Evolutionary conservation across 768 basidiomycete species (phyloP).

Genomic region (Lyophyllum decastes): DNA sequence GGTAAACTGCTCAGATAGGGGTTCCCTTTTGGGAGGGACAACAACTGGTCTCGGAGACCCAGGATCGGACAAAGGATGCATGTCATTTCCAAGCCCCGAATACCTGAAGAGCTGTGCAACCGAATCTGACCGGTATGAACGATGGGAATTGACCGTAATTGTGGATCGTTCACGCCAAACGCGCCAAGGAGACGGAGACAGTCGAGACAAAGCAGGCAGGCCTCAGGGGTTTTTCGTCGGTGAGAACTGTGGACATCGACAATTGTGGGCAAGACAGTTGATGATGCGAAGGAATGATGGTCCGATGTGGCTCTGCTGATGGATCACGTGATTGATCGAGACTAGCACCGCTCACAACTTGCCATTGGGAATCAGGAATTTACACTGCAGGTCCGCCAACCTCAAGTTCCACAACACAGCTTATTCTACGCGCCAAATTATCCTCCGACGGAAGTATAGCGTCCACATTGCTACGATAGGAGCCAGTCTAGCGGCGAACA

Average conservation of each 20-base stretch:
- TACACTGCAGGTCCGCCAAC: not conserved
- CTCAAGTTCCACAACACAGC: not conserved
- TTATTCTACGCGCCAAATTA: not conserved
- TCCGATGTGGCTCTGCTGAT: not conserved
- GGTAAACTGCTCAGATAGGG: slow-evolving; percentile 12
- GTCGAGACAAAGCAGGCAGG: slow-evolving; percentile 12
- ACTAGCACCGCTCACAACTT: not conserved
- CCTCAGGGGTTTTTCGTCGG: not conserved
- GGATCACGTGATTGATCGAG: slow-evolving; percentile 1
- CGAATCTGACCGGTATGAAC: slow-evolving; percentile 1
- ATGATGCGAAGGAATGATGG: not conserved
- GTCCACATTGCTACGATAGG: not conserved
- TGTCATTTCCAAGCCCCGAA: slow-evolving; percentile 6
- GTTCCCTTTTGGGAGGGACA: slow-evolving; percentile 9
- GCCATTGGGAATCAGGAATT: not conserved
- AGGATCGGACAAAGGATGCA: slow-evolving; percentile 17
- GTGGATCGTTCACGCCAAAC: slow-evolving; percentile 8
- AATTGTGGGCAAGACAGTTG: not conserved
- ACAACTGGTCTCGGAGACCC: slow-evolving; percentile 17
- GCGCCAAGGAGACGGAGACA: not conserved
- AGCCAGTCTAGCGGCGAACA: not conserved
- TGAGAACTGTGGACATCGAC: not conserved
- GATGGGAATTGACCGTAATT: not conserved
- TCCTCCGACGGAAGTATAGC: not conserved
- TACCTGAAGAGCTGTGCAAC: slow-evolving; percentile 13